These are phyloP conservation scores for Diaporthe capsici DNA, from an alignment of 2,329 filamentous ascomycete genomes.

Conservation along the genomic window DNA sequence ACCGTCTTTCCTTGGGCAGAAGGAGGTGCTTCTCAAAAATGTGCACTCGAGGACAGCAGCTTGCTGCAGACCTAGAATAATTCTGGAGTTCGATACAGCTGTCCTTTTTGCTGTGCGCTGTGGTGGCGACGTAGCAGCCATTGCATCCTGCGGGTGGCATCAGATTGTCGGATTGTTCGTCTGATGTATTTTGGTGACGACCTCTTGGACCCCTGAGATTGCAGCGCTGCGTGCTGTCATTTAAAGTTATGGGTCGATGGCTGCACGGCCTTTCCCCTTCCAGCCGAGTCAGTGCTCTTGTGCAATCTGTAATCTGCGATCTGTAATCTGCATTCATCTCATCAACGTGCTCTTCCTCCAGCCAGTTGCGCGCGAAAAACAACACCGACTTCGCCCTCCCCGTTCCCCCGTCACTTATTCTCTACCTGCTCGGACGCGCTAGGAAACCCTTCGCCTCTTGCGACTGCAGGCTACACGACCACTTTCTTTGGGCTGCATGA, in stretches of 20 bases:
- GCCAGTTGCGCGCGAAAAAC: neutral
- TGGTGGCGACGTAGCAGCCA: neutral
- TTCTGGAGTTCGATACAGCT: neutral
- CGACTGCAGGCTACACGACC: neutral
- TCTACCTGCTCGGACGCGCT: neutral
- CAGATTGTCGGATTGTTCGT: constrained; percentile 11
- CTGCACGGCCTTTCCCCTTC: constrained; percentile 29
- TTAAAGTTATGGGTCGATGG: constrained; percentile 34
- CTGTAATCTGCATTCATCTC: constrained; percentile 24
- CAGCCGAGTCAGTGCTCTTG: constrained; percentile 26
- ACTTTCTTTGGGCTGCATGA: neutral
- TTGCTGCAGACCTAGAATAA: neutral
- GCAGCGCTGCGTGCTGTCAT: constrained; percentile 23
- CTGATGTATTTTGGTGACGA: constrained; percentile 15
- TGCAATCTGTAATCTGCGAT: constrained; percentile 30
- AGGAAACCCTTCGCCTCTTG: neutral
- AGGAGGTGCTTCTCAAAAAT: neutral
- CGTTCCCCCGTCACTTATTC: neutral
- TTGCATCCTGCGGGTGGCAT: constrained; percentile 8
- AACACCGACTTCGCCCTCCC: neutral
- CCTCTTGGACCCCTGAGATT: constrained; percentile 31
- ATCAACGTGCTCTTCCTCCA: constrained; percentile 20
- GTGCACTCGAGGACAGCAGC: neutral
- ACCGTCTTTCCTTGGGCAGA: neutral
- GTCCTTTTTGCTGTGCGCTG: neutral